Evolutionary conservation across 495 filamentous ascomycete species (phyloP).

Genomic region (Penicillium ochrochloron): DNA sequence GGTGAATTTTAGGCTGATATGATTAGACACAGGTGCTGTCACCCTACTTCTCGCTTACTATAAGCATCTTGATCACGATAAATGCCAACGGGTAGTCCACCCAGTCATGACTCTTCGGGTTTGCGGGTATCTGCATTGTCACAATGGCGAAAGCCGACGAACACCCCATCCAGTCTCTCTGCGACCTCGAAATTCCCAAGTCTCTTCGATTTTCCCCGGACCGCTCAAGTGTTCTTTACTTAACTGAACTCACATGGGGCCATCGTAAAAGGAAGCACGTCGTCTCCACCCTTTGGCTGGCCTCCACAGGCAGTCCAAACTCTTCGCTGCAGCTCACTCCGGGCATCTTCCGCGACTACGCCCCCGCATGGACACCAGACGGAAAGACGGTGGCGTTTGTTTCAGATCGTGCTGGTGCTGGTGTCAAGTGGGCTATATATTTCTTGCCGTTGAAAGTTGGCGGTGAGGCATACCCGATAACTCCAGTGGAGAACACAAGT

Average conservation of each 20-base stretch:
- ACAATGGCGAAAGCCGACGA: slow-evolving; percentile 12
- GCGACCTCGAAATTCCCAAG: slow-evolving; percentile 30
- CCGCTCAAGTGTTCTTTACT: slow-evolving; percentile 25
- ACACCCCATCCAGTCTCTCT: slow-evolving; percentile 21
- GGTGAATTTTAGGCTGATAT: too few species aligned
- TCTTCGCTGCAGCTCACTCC: slow-evolving; percentile 30
- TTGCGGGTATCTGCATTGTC: neutral
- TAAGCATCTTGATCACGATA: too few species aligned
- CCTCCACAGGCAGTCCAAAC: slow-evolving; percentile 22
- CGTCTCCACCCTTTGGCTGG: slow-evolving; percentile 30
- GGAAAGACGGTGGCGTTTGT: slow-evolving; percentile 29
- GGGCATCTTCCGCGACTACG: slow-evolving; percentile 29
- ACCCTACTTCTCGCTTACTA: too few species aligned
- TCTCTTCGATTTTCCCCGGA: slow-evolving; percentile 28
- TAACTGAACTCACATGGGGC: slow-evolving; percentile 24
- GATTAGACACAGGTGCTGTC: too few species aligned
- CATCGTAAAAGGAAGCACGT: slow-evolving; percentile 21
- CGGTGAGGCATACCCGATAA: too few species aligned
- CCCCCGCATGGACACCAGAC: slow-evolving; percentile 27
- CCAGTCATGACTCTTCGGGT: too few species aligned
- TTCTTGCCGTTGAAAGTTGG: too few species aligned
- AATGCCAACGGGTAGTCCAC: too few species aligned
- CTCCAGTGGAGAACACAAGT: too few species aligned
- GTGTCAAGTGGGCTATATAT: slow-evolving; percentile 21
- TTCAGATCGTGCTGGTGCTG: slow-evolving; percentile 27